Evolutionary conservation across 2,329 filamentous ascomycete genomes (phyloP), one percentile per base, ranked within the genome.

Genomic region (Annulohypoxylon truncatum): DNA sequence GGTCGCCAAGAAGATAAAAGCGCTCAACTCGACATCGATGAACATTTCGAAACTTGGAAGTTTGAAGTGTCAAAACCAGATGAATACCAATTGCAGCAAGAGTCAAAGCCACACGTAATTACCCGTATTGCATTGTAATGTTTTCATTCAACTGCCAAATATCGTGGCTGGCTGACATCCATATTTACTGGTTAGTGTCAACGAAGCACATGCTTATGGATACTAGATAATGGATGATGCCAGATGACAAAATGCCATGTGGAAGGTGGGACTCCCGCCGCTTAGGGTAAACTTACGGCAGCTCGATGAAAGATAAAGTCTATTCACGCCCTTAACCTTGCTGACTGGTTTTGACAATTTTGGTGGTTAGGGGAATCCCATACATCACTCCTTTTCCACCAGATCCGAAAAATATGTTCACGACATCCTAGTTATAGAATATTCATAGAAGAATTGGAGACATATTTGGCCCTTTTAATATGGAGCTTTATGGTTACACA

Each of bases 401-500:
- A 29, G 13, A n/a, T 13, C 40, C 10, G 52, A 38, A 35, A 48
- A 53, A 26, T 33, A 57, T n/a, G 52, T 46, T 44, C 29, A 57
- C 28, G 20, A 35, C 40, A 60, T 35, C 48, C 47, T 38, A 58
- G 55, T 72, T 69, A 66, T 71, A 73, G 72, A 72, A 73, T 66
- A 66, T 70, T 70, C 62, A 29, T 66, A 33, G 68, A 71, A 71
- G 62, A 56, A 68, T 63, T 71, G 69, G 69, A 68, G 69, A 66
- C 69, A 66, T 50, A 67, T 65, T 69, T 42, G 69, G 71, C 57
- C 68, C 63, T 71, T 68, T 72, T 68, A 64, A 69, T 71, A 66
- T 71, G 72, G 74, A 74, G 71, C 67, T 68, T 68, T 61, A 62
- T 50, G 60, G 74, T 75, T 75, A 75, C 74, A 75, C 73, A 72